Conservation (phyloP, 2,329 filamentous ascomycete species). For the Lomentospora prolificans region DNA sequence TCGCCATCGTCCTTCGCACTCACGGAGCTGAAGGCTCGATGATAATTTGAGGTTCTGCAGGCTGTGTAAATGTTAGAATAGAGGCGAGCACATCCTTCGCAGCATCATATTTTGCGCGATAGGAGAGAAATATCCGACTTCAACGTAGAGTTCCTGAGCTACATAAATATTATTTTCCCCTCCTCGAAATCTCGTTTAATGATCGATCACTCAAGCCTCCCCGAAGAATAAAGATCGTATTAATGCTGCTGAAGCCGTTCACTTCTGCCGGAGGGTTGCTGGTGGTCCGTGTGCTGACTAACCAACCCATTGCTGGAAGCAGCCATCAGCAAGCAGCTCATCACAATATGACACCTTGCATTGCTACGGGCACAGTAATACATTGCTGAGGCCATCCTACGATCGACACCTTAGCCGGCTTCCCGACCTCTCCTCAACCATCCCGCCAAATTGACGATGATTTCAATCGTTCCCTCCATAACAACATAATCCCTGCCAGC, state of each 20-base stretch:
- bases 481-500: not conserved
- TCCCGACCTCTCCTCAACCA: not conserved
- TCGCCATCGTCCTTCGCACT: slow-evolving; percentile 4
- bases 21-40: slow-evolving; percentile 8
- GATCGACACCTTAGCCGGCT: not conserved
- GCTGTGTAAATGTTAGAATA: not conserved
- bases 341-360: slow-evolving; percentile 8
- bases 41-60: no score
- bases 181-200: no score
- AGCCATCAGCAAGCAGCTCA: no score
- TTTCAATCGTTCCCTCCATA: not conserved
- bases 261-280: no score
- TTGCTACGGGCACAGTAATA: not conserved
- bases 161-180: no score
- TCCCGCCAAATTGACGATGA: not conserved
- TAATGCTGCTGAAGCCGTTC: no score
- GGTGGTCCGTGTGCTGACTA: not conserved
- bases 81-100: no score
- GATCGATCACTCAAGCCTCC: no score
- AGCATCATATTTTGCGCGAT: no score
- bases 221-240: no score
- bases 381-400: not conserved
- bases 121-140: no score
- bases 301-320: not conserved
- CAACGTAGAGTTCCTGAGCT: no score